Evolutionary conservation across 1,284 basidiomycete genomes (phyloP).

Genomic region (Boletellus dicymbophilus): DNA sequence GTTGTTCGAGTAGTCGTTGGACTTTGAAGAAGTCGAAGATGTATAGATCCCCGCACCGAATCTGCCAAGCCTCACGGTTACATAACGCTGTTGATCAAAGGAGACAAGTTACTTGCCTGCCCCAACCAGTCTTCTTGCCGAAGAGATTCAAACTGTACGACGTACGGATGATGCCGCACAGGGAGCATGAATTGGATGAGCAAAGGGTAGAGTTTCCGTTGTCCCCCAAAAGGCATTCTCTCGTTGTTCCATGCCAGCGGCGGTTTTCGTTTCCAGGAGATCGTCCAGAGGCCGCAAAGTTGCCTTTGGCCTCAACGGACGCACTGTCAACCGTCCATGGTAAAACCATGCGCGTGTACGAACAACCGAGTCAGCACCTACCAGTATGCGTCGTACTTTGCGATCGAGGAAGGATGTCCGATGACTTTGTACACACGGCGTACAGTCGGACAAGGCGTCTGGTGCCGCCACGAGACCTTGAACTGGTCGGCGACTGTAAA

Average conservation of each 20-base stretch:
- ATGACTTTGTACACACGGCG: constrained; percentile 62
- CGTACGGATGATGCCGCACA: constrained; percentile 59
- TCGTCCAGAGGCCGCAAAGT: constrained; percentile 50
- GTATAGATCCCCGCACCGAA: constrained; percentile 52
- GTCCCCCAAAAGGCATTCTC: constrained; percentile 61
- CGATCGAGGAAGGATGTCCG: constrained; percentile 43
- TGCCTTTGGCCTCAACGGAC: constrained; percentile 55
- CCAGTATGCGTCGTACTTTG: constrained; percentile 60
- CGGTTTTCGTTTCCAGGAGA: constrained; percentile 59
- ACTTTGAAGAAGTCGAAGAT: constrained; percentile 56
- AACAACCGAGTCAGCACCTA: constrained; percentile 27
- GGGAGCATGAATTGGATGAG: constrained; percentile 50
- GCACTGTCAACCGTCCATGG: constrained; percentile 31
- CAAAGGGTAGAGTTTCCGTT: constrained; percentile 57
- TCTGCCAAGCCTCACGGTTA: constrained; percentile 31
- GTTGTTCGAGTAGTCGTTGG: constrained; percentile 65
- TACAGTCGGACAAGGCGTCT: constrained; percentile 53
- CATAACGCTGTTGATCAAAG: neutral
- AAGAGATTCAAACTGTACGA: constrained; percentile 62
- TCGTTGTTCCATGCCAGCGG: constrained; percentile 44
- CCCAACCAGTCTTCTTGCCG: constrained; percentile 67
- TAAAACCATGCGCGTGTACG: neutral
- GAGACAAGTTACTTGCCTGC: constrained; percentile 41
- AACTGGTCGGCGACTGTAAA: constrained; percentile 60
- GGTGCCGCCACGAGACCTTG: constrained; percentile 66